These are phyloP conservation scores for Macrolepiota fuliginosa DNA, from an alignment of 768 basidiomycete species.

Conservation along the genomic window DNA sequence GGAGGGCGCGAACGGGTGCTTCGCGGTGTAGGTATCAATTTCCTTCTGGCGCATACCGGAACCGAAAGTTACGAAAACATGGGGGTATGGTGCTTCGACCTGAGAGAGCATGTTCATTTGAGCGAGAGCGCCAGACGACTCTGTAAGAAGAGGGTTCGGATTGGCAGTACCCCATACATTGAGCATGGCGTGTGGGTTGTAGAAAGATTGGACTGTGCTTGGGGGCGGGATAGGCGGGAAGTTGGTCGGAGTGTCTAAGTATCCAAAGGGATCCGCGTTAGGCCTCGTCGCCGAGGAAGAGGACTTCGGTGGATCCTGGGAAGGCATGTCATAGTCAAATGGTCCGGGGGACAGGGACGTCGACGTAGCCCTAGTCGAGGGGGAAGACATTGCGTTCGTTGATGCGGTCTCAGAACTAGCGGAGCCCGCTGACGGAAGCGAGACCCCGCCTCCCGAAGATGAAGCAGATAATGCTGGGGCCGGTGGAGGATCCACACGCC, in stretches of 20 bases:
- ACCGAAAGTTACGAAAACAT: slow-evolving; percentile 84
- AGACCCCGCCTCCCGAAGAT: background rate
- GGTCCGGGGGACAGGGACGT: slow-evolving; percentile 7
- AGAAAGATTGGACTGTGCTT: slow-evolving; percentile 29
- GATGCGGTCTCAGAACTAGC: slow-evolving; percentile 7
- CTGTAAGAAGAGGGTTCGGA: slow-evolving; percentile 4
- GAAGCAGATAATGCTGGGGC: background rate
- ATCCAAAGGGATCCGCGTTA: slow-evolving; percentile 57
- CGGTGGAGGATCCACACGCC: slow-evolving; percentile 28
- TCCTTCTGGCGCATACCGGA: slow-evolving; percentile 85
- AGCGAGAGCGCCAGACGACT: slow-evolving; percentile 16
- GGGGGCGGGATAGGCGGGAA: slow-evolving; percentile 28
- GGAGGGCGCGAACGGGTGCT: slow-evolving; percentile 55
- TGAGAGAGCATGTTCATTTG: slow-evolving; percentile 42
- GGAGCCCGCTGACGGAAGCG: slow-evolving; percentile 1
- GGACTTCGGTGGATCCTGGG: background rate
- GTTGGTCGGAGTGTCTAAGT: slow-evolving; percentile 42
- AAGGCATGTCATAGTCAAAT: background rate
- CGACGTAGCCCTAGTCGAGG: slow-evolving; percentile 14
- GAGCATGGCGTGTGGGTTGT: slow-evolving; percentile 32
- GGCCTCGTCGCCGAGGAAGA: slow-evolving; percentile 5
- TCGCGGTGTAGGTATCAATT: slow-evolving; percentile 73
- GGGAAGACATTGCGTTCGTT: background rate
- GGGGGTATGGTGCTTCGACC: slow-evolving; percentile 59
- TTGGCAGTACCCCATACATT: slow-evolving; percentile 31